These are phyloP conservation scores for Aureobasidium zeae DNA, from an alignment of 2,329 filamentous ascomycete genomes.

Conservation along the genomic window DNA sequence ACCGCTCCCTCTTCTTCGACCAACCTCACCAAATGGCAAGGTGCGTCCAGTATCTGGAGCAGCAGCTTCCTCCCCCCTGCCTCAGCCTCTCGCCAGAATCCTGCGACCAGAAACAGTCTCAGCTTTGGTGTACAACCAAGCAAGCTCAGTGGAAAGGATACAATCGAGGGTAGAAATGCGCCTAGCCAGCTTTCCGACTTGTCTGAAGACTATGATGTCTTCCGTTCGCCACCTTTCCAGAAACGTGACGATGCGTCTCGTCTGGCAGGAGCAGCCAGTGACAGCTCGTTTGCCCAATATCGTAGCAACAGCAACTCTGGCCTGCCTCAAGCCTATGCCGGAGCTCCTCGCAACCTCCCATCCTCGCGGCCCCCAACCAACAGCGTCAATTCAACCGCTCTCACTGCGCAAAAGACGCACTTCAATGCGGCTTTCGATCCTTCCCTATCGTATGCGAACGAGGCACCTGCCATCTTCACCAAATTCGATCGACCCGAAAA, in stretches of 20 bases:
- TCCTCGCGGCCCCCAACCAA: constrained; percentile 17
- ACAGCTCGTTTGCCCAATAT: constrained; percentile 29
- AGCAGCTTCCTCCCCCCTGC: not conserved
- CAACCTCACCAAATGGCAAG: constrained; percentile 10
- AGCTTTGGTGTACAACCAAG: constrained; percentile 3
- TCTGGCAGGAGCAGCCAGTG: constrained; percentile 19
- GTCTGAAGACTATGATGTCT: constrained; percentile 52
- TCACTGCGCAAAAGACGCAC: constrained; percentile 20
- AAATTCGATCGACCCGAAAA: constrained; percentile 27
- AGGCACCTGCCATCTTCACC: constrained; percentile 27
- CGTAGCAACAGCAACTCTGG: constrained; percentile 30
- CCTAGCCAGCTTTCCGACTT: constrained; percentile 62
- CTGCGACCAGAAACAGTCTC: not conserved
- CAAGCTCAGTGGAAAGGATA: constrained; percentile 20
- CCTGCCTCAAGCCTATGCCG: constrained; percentile 26
- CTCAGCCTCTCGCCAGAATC: not conserved
- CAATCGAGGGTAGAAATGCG: constrained; percentile 51
- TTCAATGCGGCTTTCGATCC: constrained; percentile 21
- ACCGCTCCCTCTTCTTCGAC: not conserved
- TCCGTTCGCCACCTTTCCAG: constrained; percentile 32
- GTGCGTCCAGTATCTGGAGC: constrained; percentile 8
- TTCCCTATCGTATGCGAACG: constrained; percentile 20
- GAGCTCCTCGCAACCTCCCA: constrained; percentile 24
- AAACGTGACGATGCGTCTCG: constrained; percentile 26
- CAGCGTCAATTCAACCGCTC: constrained; percentile 2